Evolutionary conservation across 495 filamentous ascomycete species (phyloP), one percentile per base, ranked within the genome.

Genomic region (Aspergillus wentii): DNA sequence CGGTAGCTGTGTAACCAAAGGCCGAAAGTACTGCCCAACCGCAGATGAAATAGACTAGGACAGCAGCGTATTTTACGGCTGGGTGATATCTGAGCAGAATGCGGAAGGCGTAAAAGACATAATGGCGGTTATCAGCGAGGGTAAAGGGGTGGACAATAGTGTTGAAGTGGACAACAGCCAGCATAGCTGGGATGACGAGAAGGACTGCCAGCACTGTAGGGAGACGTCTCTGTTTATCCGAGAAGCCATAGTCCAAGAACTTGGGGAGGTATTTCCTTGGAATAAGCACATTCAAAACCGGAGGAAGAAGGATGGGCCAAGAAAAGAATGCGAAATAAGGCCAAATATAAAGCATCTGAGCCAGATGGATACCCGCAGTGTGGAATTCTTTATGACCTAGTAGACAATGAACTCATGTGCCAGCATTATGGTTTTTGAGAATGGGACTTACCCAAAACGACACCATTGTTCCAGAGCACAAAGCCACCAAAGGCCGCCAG

Each of bases 91-190:
- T 71, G 36, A 94, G 79, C 8, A 88, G 82, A 44, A 94, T 76
- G 0, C 88, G 83, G 67, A 98, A 97, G 40, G 92, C 70, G 61
- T 98, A 98, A 64, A 98, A 98, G 39, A 92, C 78, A 66, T 95
- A 98, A 57, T 97, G 94, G 2, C 92, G 72, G 62, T 98, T 98
- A 57, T 98, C 92, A 19, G 92, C 92, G 3, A 97, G 75, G 1
- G 91, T 94, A 50, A 96, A 98, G 1, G 92, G 92, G 56, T 98
- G 92, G 36, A 98, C 78, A 41, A 94, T 80, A 26, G 92, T 97
- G 69, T 96, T 97, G 72, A 69, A 82, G 44, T 80, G 74, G 17
- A 94, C 76, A 8, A 84, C 69, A 4, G 57, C 51, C 16, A 80
- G 53, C 43, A 83, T 77, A 5, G 68, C 25, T 3, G 54, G 58